Evolutionary conservation across 2,329 filamentous ascomycete species (phyloP), one percentile per base, ranked within the genome.

Genomic region (Cladophialophora immunda): DNA sequence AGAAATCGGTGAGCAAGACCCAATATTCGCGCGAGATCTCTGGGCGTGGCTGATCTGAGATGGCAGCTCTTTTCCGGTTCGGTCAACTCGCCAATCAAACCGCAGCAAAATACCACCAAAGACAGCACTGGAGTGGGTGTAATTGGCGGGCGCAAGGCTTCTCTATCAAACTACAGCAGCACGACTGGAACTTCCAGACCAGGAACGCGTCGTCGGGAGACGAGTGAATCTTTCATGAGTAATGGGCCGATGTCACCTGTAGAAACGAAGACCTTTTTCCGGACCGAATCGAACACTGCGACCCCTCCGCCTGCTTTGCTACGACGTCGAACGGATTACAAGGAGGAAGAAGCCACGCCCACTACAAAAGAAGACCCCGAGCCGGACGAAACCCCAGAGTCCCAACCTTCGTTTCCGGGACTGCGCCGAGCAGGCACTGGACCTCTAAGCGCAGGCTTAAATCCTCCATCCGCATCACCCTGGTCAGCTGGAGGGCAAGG

Each of bases 31-130:
- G 30, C 55, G 47, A 25, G 58, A 63, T 53, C 45, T 34, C 58
- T 68, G 13, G 29, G 19, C 63, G 13, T 47, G 32, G 54, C 67
- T 68, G 60, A 68, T 38, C 22, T 30, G 27, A 67, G 65, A 67
- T 71, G 76, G 69, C 78, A 97, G 91, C 83, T 91, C 70, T 97
- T 97, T 79, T 81, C 88, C 58, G 87, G 87, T 58, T 95, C 96
- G 70, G 93, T 99, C 76, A 99, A 98, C 78, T 97, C 95, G 38
- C 91, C 93, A 36, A 83, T 97, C 72, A 98, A 98, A 80, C 91
- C 92, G 8, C 87, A 89, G 34, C 90, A 92, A 75, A 86, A 83
- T 68, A 78, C 82, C 27, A 84, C 83, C 73, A 94, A 92, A 81
- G 88, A 81, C 78, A 84, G 78, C 67, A 85, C 78, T 78, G 85